Conservation (phyloP, 805 yeast species). For the Pichia pseudocactophila region DNA sequence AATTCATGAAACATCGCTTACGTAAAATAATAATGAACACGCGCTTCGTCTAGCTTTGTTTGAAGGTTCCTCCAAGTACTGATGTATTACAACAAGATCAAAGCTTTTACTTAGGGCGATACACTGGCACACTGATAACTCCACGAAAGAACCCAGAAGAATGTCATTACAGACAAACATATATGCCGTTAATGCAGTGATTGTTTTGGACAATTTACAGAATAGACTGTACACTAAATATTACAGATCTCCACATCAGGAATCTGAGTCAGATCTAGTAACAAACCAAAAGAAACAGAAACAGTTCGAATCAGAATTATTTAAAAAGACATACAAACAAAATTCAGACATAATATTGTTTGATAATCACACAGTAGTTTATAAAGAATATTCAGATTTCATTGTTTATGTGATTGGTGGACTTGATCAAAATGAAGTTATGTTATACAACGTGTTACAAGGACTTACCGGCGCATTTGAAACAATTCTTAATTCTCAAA, state of each 20-base stretch:
- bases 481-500: conserved; percentile 55
- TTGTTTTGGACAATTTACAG: conserved; percentile 77
- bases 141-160: neutral
- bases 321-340: conserved; percentile 69
- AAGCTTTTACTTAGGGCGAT: too few species aligned
- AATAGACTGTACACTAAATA: conserved; percentile 78
- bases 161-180: conserved; percentile 39
- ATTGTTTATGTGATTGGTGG: conserved; percentile 64
- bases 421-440: conserved; percentile 75
- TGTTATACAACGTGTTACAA: conserved; percentile 64
- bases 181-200: conserved; percentile 72
- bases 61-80: too few species aligned
- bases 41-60: too few species aligned
- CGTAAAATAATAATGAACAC: too few species aligned
- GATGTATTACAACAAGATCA: neutral
- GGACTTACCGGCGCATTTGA: conserved; percentile 80
- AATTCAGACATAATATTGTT: conserved; percentile 73
- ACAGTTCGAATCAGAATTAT: conserved; percentile 65
- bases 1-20: too few species aligned
- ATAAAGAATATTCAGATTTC: conserved; percentile 75
- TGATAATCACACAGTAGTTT: conserved; percentile 75
- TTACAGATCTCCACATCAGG: conserved; percentile 55
- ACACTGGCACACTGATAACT: too few species aligned
- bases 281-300: conserved; percentile 48
- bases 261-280: conserved; percentile 26